Conservation (phyloP, 2,329 filamentous ascomycete genomes). For the Lithohypha guttulata region DNA sequence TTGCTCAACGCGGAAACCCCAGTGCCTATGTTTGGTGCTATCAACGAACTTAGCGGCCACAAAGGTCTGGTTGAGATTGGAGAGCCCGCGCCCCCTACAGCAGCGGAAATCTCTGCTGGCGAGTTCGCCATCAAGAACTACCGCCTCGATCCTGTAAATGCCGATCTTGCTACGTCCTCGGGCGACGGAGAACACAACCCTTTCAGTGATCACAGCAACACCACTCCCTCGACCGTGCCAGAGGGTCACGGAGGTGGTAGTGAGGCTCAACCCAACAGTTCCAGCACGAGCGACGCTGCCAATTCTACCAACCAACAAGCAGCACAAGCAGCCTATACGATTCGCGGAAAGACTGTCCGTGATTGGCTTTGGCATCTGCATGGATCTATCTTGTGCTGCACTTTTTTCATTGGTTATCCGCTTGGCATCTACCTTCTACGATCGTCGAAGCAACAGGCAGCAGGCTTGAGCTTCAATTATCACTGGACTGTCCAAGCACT, state of each 20-base stretch:
- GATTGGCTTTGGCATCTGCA: conserved; percentile 25
- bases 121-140: conserved; percentile 11
- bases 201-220: conserved; percentile 8
- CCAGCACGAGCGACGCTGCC: conserved; percentile 1
- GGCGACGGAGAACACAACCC: conserved; percentile 5
- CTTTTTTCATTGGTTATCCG: conserved; percentile 29
- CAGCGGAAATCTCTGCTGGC: conserved; percentile 18
- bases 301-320: conserved; percentile 10
- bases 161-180: not conserved
- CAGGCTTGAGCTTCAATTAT: conserved; percentile 23
- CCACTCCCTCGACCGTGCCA: conserved; percentile 5
- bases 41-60: conserved; percentile 17
- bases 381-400: conserved; percentile 26
- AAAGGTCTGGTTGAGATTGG: conserved; percentile 19
- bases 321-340: conserved; percentile 1
- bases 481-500: conserved; percentile 33
- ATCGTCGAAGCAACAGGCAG: conserved; percentile 26
- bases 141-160: conserved; percentile 10
- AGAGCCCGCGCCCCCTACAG: conserved; percentile 15
- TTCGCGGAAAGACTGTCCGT: conserved; percentile 8
- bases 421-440: conserved; percentile 28
- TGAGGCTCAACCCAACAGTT: not conserved
- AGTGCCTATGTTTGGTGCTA: conserved; percentile 17
- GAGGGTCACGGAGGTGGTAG: not conserved
- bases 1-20: conserved; percentile 17